Evolutionary conservation across 768 basidiomycete species (phyloP), one percentile per base, ranked within the genome.

Genomic region (Favolaschia claudopus): DNA sequence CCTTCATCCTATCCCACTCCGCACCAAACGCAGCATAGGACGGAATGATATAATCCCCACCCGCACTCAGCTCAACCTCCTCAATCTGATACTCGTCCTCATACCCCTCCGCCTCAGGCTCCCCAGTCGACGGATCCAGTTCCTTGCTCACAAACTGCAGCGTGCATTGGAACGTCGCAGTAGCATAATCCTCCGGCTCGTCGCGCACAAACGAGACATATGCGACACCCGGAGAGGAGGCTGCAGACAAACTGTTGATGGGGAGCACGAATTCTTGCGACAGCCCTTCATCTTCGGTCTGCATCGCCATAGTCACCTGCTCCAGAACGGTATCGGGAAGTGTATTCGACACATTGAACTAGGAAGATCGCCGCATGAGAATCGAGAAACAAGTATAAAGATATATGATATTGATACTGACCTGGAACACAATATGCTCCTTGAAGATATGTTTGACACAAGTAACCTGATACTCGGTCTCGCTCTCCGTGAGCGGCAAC

Each of bases 291-390:
- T 93, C 93, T 37, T 86, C 85, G 19, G 87, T 79, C 48, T 89
- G 86, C 95, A 99, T 96, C 69, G 96, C 84, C 29, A 99, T 92
- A 25, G 95, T 92, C 28, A 96, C 93, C 65, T 95, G 87, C 73
- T 99, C 97, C 62, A 99, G 79, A 9, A 99, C 90, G 10, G 96
- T 96, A 70, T 98, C 96, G 5, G 94, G 91, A 52, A 99, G 82
- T 19, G 97, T 99, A 75, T 99, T 99, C 57, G 94, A 93, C 36
- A 99, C 87, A 76, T 99, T 99, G 84, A 95, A 99, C 93, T 99
- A 56, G n/a, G n/a, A n/a, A n/a, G n/a, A n/a, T n/a, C n/a, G n/a
- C n/a, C n/a, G n/a, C 13, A 42, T 61, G 68, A 45, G 43, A 20
- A 50, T 7, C 37, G 44, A 19, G 28, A 46, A 7, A 27, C 34